Evolutionary conservation across 176 grass and related monocot species (phyloP).

Genomic region (Cocos nucifera): DNA sequence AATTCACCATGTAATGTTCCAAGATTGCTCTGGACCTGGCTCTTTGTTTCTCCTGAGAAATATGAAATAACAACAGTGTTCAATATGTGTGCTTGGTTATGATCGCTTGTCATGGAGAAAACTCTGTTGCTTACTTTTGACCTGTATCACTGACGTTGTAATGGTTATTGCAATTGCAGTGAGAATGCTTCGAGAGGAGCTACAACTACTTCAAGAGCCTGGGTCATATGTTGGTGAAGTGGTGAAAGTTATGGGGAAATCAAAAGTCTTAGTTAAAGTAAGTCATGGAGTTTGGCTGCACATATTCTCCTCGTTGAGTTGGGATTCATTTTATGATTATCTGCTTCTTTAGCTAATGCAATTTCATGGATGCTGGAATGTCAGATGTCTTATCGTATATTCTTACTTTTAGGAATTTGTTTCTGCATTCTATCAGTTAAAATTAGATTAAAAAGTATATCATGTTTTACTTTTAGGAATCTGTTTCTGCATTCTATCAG

Average conservation of each 20-base stretch:
- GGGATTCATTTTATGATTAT: not conserved
- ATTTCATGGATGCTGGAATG: too few species aligned
- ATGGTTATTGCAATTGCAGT: conserved; percentile 35
- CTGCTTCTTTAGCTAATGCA: not conserved
- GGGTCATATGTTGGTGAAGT: conserved; percentile 97
- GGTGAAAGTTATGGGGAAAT: conserved; percentile 98
- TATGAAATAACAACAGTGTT: too few species aligned
- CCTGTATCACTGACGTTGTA: conserved; percentile 5
- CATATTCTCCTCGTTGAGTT: too few species aligned
- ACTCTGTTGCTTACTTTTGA: not conserved
- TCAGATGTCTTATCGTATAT: too few species aligned
- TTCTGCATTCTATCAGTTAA: too few species aligned
- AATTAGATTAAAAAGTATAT: too few species aligned
- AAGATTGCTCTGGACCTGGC: too few species aligned
- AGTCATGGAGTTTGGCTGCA: not conserved
- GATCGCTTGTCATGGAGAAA: not conserved
- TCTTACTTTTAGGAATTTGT: too few species aligned
- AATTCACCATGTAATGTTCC: too few species aligned
- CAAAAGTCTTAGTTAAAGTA: conserved; percentile 99
- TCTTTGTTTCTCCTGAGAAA: too few species aligned
- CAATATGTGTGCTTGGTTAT: not conserved
- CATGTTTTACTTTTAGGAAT: too few species aligned
- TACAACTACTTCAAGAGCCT: conserved; percentile 92
- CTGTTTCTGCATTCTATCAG: too few species aligned
- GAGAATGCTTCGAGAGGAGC: conserved; percentile 83